Percentiles rank a stretch among this genome's conserved stretches.
These are phyloP conservation scores for Penicillium crustosum DNA, from an alignment of 2,329 filamentous ascomycete genomes.

Conservation along the genomic window DNA sequence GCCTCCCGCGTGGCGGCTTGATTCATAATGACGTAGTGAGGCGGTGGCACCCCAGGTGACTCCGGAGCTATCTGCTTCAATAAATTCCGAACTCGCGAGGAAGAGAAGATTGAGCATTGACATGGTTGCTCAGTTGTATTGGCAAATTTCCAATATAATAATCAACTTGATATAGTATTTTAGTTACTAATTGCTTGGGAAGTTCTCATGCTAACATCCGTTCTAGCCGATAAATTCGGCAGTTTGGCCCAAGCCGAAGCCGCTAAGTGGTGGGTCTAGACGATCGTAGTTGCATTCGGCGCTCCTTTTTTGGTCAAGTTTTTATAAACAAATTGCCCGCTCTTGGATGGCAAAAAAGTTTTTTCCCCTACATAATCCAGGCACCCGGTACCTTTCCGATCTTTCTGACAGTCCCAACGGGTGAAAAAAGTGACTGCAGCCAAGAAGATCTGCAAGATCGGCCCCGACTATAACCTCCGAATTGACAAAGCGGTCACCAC, in stretches of 20 bases:
- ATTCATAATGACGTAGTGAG: not conserved
- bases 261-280: slow-evolving; percentile 9
- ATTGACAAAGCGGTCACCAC: slow-evolving; percentile 4
- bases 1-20: not conserved
- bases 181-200: not conserved
- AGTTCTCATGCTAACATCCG: not conserved
- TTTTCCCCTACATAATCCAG: not conserved
- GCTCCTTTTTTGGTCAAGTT: not conserved
- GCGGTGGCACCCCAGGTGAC: not conserved
- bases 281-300: slow-evolving; percentile 6
- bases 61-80: not conserved
- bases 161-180: not conserved
- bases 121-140: not conserved
- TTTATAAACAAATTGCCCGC: not conserved
- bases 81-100: not conserved
- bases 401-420: not conserved
- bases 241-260: slow-evolving; percentile 1
- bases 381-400: not conserved
- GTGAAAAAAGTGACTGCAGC: not conserved
- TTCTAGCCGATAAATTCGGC: slow-evolving; percentile 1
- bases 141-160: not conserved
- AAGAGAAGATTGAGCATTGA: too few species aligned
- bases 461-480: not conserved
- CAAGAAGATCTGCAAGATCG: slow-evolving; percentile 8
- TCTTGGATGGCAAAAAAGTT: not conserved